phyloP scores from a whole-genome alignment of 2,329 filamentous ascomycete genomes.

The Aspergillus carbonarius region DNA sequence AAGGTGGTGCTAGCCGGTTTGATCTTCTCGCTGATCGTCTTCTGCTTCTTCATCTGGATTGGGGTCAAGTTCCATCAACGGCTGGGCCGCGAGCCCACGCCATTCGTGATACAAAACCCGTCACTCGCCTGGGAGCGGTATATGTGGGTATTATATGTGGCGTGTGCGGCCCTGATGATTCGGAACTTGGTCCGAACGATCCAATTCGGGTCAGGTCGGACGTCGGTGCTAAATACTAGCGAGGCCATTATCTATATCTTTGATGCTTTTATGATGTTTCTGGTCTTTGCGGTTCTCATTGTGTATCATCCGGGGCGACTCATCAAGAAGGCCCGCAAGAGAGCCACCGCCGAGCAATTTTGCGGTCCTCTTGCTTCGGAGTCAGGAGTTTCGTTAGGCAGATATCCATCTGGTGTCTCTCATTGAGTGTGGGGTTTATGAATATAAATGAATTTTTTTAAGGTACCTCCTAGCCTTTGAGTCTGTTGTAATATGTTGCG shows the following conservation, averaged over 20 bases:
- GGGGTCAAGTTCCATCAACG: conserved; percentile 26
- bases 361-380: too few relatives aligned
- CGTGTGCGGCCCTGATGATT: conserved; percentile 26
- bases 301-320: conserved; percentile 27
- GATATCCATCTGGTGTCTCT: too few relatives aligned
- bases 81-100: conserved; percentile 16
- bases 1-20: conserved; percentile 31
- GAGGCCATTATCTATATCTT: conserved; percentile 36
- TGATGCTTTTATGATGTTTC: conserved; percentile 30
- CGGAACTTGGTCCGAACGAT: conserved; percentile 31
- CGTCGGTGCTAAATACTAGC: conserved; percentile 18
- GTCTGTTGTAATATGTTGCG: too few relatives aligned
- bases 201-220: conserved; percentile 25
- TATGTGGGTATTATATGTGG: conserved; percentile 29
- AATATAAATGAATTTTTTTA: too few relatives aligned
- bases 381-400: too few relatives aligned
- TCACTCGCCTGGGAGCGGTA: conserved; percentile 26
- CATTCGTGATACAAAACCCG: conserved; percentile 14
- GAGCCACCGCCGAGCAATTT: background rate
- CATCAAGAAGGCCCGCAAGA: background rate
- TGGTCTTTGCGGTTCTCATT: conserved; percentile 22
- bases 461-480: too few relatives aligned
- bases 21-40: conserved; percentile 30
- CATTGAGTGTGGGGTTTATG: too few relatives aligned
- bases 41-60: conserved; percentile 27